phyloP scores from a whole-genome alignment of 1,284 basidiomycete species.

The Irpex lacteus region DNA sequence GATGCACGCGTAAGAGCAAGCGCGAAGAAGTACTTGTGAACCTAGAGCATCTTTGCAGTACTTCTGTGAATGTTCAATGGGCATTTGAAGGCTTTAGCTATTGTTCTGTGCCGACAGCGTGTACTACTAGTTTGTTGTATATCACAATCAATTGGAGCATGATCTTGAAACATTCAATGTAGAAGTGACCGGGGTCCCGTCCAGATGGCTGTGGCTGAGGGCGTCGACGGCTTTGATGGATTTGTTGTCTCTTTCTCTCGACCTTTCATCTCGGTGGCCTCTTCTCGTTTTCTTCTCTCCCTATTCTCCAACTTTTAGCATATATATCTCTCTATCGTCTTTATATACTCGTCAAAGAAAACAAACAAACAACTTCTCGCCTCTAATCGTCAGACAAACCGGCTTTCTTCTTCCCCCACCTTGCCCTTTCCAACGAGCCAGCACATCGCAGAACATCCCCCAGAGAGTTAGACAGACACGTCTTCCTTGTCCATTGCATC shows the following conservation, averaged over 20 bases:
- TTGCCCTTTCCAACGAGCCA: constrained; percentile 15
- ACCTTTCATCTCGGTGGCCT: constrained; percentile 24
- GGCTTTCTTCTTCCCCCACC: constrained; percentile 22
- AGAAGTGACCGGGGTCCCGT: constrained; percentile 11
- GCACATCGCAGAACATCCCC: constrained; percentile 16
- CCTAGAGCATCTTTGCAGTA: neutral
- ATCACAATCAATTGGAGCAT: neutral
- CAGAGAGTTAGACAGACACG: constrained; percentile 31
- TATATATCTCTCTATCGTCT: constrained; percentile 35
- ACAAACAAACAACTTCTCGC: constrained; percentile 17
- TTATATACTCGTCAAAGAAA: constrained; percentile 27
- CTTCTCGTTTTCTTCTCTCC: constrained; percentile 30
- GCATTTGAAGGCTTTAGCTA: neutral
- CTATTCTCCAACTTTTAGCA: constrained; percentile 31
- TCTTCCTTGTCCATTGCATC: constrained; percentile 19
- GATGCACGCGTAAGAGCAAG: constrained; percentile 81
- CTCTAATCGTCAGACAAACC: constrained; percentile 28
- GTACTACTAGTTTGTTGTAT: constrained; percentile 1
- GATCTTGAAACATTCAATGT: neutral
- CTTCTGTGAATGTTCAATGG: neutral
- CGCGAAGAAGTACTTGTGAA: constrained; percentile 80
- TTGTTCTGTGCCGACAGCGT: neutral
- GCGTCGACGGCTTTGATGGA: constrained; percentile 19
- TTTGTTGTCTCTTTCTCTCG: constrained; percentile 30
- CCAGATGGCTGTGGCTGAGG: constrained; percentile 9